A percentile compares a stretch with the other conserved stretches of the same genome.
Conservation (phyloP, 345 rosid species). For the Murraya koenigii region DNA sequence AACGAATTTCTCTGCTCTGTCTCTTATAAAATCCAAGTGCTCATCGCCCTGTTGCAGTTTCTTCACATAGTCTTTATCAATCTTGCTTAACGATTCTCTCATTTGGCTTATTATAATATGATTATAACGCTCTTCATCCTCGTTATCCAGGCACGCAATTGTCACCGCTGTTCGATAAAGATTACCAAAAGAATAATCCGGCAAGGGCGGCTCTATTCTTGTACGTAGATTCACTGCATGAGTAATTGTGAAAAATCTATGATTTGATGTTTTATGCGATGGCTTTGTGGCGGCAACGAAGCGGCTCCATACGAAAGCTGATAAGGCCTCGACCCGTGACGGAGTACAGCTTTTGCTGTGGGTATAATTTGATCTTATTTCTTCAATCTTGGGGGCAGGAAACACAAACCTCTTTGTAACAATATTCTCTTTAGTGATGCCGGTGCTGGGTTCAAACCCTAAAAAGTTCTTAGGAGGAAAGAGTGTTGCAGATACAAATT, state of each 20-base stretch:
- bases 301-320: constrained; percentile 36
- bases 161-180: constrained; percentile 18
- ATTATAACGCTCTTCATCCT: constrained; percentile 1
- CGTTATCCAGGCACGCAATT: background rate
- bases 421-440: constrained; percentile 12
- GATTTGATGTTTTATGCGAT: background rate
- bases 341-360: constrained; percentile 5
- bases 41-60: constrained; percentile 28
- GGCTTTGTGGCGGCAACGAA: constrained; percentile 5
- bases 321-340: constrained; percentile 38
- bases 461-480: constrained; percentile 28
- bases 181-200: constrained; percentile 37
- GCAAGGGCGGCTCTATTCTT: background rate
- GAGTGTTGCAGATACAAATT: constrained; percentile 22
- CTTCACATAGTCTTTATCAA: constrained; percentile 29
- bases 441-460: constrained; percentile 12
- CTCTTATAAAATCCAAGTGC: constrained; percentile 19
- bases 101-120: constrained; percentile 19
- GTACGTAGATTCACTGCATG: constrained; percentile 34
- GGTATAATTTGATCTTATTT: constrained; percentile 15
- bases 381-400: constrained; percentile 11
- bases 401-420: constrained; percentile 33
- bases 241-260: constrained; percentile 2
- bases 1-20: constrained; percentile 7
- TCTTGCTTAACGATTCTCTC: constrained; percentile 24